phyloP scores from a whole-genome alignment of 257 asterid genomes.

The Solanum rostratum region DNA sequence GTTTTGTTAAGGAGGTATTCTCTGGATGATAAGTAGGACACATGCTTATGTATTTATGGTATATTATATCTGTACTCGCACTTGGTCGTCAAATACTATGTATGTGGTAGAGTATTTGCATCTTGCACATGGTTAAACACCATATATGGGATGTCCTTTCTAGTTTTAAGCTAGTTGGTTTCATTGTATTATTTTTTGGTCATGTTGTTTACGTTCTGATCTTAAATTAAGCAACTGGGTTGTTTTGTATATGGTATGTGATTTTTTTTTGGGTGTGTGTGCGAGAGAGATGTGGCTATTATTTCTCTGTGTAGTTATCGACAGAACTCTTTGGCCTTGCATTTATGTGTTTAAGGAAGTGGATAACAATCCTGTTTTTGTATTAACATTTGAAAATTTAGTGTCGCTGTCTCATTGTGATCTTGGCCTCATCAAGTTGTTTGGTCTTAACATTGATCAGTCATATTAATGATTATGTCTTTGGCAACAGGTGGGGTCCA shows the following conservation, averaged over 20 bases:
- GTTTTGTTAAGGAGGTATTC: neutral
- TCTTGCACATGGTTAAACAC: neutral
- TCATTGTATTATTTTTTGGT: neutral
- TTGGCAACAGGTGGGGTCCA: constrained; percentile 78
- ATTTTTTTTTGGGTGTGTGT: neutral
- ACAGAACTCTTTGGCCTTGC: neutral
- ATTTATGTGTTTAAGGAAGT: neutral
- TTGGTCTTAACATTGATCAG: neutral
- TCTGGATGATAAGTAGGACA: neutral
- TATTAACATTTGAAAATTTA: neutral
- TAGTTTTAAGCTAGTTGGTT: neutral
- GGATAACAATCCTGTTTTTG: neutral
- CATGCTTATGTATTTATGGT: neutral
- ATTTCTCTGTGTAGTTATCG: neutral
- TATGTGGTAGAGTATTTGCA: neutral
- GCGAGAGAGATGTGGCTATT: neutral
- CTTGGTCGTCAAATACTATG: neutral
- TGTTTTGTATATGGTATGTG: neutral
- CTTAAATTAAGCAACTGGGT: neutral
- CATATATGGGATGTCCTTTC: neutral
- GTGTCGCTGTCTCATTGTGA: neutral
- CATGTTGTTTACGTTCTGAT: neutral
- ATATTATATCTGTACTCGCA: neutral
- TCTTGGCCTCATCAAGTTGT: neutral
- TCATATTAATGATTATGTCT: neutral